Evolutionary conservation across 805 yeast species (phyloP), one percentile per base, ranked within the genome.

Genomic region (Clavispora carvajalis): DNA sequence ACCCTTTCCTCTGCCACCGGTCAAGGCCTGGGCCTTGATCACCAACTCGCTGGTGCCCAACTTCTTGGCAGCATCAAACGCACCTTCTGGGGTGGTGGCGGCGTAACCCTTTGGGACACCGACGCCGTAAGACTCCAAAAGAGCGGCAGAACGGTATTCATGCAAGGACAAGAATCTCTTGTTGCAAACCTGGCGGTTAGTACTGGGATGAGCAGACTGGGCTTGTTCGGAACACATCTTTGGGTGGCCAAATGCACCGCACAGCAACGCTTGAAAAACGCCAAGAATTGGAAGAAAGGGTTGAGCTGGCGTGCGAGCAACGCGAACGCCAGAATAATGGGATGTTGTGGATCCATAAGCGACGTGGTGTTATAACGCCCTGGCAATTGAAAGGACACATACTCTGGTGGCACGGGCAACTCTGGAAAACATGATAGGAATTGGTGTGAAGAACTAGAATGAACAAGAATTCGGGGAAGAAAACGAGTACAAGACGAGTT

Each of bases 1-100:
- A 49, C 99, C 99, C 69, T 93, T 93, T 71, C 99, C 99, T 71
- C 99, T 83, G 62, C 99, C 99, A 71, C 99, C 99, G 44, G 99
- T 90, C 59, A 93, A 77, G 36, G 96, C 97, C 73, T 93, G 99
- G 47, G 99, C 99, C 75, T 93, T 93, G 66, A 93, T 77, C 49
- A 93, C 99, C 67, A 93, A 73, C 57, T 85, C 95, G 58, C 82
- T 80, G 51, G 85, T 76, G 54, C 77, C 76, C 59, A 93, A 76
- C 43, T 73, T 68, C 69, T 82, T 77, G 53, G 98, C 98, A 39
- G 82, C 80, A 44, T 82, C 74, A 63, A 64, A 85, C 33, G 98
- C 98, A 49, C 84, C 95, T 58, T 85, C 84, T 37, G 96, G 82
- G 37, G 96, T 85, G 55, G 82, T 77, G 51, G 98, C 95, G 46